Percentiles rank a stretch among this genome's conserved stretches.
phyloP scores from a whole-genome alignment of 352 stramenopile genomes.

The Phytophthora litchii region DNA sequence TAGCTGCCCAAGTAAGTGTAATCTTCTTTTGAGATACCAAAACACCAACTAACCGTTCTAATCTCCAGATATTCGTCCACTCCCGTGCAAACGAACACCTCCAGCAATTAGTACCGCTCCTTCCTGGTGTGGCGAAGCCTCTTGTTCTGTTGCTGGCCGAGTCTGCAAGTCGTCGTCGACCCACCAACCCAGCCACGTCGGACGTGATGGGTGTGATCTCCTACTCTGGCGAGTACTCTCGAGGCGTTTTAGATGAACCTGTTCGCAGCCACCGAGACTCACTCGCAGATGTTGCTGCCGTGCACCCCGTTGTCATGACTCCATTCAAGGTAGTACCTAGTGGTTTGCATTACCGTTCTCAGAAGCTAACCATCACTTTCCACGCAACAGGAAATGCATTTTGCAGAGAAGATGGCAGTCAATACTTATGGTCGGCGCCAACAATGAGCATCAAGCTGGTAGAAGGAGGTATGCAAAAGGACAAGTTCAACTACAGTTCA shows the following conservation, averaged over 20 bases:
- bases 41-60: neutral
- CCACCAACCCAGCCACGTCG: conserved; percentile 51
- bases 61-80: conserved; percentile 64
- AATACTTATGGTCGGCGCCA: conserved; percentile 47
- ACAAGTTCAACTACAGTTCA: too few species aligned
- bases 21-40: neutral
- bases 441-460: conserved; percentile 21
- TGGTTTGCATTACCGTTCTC: neutral
- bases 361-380: neutral
- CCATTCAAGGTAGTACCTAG: conserved; percentile 47
- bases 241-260: conserved; percentile 51
- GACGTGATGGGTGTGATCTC: conserved; percentile 61
- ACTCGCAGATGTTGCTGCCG: conserved; percentile 41
- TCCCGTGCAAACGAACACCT: conserved; percentile 68
- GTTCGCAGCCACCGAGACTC: conserved; percentile 51
- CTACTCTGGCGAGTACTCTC: conserved; percentile 57
- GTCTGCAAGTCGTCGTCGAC: conserved; percentile 47
- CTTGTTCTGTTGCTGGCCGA: conserved; percentile 62
- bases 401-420: conserved; percentile 67
- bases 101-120: conserved; percentile 72
- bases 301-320: conserved; percentile 59
- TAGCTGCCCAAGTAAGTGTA: conserved; percentile 59
- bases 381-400: conserved; percentile 64
- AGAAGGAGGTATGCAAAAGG: neutral
- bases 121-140: conserved; percentile 67